Base-by-base conservation (phyloP, 2,329 filamentous ascomycete species). In the Colletotrichum camelliae region DNA sequence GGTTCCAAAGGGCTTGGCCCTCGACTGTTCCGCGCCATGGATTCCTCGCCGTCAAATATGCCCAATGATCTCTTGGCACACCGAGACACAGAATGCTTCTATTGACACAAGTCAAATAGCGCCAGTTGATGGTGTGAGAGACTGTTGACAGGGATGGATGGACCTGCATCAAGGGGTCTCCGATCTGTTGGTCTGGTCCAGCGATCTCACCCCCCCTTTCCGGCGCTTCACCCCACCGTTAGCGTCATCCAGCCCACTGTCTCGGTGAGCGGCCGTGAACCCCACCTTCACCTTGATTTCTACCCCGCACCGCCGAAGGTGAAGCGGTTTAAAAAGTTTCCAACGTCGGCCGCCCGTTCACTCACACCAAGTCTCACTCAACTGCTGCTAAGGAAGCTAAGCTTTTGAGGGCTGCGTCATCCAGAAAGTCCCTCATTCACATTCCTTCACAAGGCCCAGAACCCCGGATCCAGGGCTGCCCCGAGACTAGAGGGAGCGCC, bases 281-380 rank as follows among this genome's bases (percentile, higher is more conserved):
- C 62, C 68, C 39, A 75, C 73, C 62, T 72, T 64, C 43, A 68
- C 64, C 69, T 67, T 39, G 61, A 62, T 29, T 67, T 74, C 33
- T 57, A 75, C 73, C 72, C 72, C 72, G 72, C 72, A 75, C 52
- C 29, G 9, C 29, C 33, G n/a, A 60, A 48, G 31, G 58, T 52
- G 37, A 52, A 57, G 12, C 39, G 5, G 18, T 33, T 21, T 37
- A 9, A 61, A 67, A 75, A 71, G 21, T 67, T 66, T 37, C 43
- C 21, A 67, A 72, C 24, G 24, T 67, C 9, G 21, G 58, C 39
- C 37, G 57, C 35, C 35, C 21, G 24, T 15, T 55, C 18, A 21
- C 37, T 29, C 4, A 35, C 57, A n/a, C 33, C 31, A 18, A 24
- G 43, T 60, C 43, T 58, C 31, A 43, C 48, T 48, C 61, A 33